Percentiles rank a stretch among this genome's conserved stretches.
These are phyloP conservation scores for Graphilbum fragrans DNA, from an alignment of 2,329 filamentous ascomycete species.

Conservation along the genomic window DNA sequence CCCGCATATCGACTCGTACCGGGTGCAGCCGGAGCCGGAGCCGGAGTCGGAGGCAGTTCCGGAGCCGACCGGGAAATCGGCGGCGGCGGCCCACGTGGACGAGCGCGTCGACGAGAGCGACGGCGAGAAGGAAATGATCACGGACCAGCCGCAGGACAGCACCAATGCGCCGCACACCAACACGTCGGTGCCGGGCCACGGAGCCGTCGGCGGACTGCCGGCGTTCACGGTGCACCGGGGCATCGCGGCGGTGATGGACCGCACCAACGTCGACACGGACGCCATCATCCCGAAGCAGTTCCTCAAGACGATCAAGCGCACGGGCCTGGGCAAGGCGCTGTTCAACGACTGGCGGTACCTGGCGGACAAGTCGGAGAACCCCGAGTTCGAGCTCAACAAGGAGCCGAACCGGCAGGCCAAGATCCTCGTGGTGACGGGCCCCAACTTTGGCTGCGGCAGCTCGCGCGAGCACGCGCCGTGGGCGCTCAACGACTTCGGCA, in stretches of 20 bases:
- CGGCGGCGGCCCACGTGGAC: conserved; percentile 29
- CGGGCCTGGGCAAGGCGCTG: conserved; percentile 75
- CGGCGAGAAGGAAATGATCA: conserved; percentile 37
- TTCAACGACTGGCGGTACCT: conserved; percentile 80
- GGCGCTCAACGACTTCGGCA: conserved; percentile 93
- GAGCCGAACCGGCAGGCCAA: conserved; percentile 74
- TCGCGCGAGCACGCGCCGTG: conserved; percentile 93
- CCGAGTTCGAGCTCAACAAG: conserved; percentile 80
- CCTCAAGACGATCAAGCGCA: conserved; percentile 97
- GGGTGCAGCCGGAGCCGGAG: conserved; percentile 12
- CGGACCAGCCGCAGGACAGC: conserved; percentile 49
- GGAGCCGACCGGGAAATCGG: too few relatives aligned
- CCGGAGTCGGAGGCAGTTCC: too few relatives aligned
- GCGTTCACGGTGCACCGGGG: conserved; percentile 79
- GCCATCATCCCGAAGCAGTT: conserved; percentile 99
- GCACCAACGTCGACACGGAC: conserved; percentile 93
- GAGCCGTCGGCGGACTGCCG: conserved; percentile 53
- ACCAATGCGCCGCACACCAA: conserved; percentile 49
- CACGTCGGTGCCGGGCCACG: conserved; percentile 35
- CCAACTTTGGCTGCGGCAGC: conserved; percentile 90
- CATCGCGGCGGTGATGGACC: conserved; percentile 76
- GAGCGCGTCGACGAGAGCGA: conserved; percentile 39
- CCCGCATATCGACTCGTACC: conserved; percentile 47
- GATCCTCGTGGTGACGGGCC: conserved; percentile 82
- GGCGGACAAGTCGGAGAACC: conserved; percentile 60